Evolutionary conservation across 1,139 yeast species (phyloP).

Genomic region (Kodamaea fungicola): DNA sequence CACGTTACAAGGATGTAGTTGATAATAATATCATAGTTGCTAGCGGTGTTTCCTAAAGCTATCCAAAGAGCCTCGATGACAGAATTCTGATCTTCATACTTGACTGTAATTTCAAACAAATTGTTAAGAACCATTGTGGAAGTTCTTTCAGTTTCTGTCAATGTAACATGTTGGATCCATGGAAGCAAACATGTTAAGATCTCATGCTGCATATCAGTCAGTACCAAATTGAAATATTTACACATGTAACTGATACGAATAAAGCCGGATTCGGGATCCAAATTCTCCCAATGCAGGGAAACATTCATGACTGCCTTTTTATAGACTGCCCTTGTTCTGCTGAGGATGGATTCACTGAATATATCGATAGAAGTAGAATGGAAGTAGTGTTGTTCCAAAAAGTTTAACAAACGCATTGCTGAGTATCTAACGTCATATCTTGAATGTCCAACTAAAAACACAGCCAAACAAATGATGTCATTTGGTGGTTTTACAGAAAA

Average conservation of each 20-base stretch:
- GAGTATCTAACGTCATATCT: conserved; percentile 55
- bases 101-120: conserved; percentile 78
- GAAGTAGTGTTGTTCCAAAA: conserved; percentile 52
- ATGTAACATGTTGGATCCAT: conserved; percentile 76
- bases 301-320: conserved; percentile 72
- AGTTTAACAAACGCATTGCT: conserved; percentile 58
- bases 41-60: conserved; percentile 70
- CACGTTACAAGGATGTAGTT: conserved; percentile 70
- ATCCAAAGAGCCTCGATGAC: conserved; percentile 96
- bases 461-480: conserved; percentile 61
- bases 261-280: conserved; percentile 56
- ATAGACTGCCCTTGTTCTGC: conserved; percentile 68
- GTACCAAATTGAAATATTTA: conserved; percentile 63
- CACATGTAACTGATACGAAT: conserved; percentile 71
- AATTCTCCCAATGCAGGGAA: conserved; percentile 58
- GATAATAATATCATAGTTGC: conserved; percentile 68
- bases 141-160: conserved; percentile 30
- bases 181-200: conserved; percentile 78
- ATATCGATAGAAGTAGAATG: conserved; percentile 33
- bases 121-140: conserved; percentile 80
- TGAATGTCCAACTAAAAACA: conserved; percentile 69
- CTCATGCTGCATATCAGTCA: conserved; percentile 59
- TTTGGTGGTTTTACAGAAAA: conserved; percentile 36
- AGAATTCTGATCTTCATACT: conserved; percentile 68
- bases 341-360: conserved; percentile 60